Evolutionary conservation across 345 rosid genomes (phyloP).

Genomic region (Bruguiera parviflora): DNA sequence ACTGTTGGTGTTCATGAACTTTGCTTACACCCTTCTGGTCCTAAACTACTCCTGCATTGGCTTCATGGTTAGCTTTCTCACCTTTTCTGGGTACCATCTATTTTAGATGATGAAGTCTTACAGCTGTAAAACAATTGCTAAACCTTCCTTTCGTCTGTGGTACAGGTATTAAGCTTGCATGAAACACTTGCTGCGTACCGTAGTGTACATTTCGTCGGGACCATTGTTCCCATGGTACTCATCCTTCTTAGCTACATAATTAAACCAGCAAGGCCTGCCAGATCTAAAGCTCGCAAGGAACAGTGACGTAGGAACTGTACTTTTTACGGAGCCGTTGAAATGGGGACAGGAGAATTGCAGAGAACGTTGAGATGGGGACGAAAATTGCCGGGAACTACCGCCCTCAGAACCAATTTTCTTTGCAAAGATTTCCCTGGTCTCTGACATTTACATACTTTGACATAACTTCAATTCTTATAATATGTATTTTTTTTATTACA

Average conservation of each 20-base stretch:
- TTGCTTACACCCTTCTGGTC: conserved; percentile 64
- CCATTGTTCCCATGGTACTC: conserved; percentile 57
- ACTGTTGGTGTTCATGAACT: conserved; percentile 44
- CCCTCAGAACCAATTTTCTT: conserved; percentile 1
- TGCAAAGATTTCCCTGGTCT: background rate
- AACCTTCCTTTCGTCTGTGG: background rate
- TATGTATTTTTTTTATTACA: no score
- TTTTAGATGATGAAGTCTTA: background rate
- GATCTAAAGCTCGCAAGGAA: conserved; percentile 58
- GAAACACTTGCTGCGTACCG: conserved; percentile 67
- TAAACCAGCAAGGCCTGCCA: conserved; percentile 62
- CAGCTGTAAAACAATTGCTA: conserved; percentile 2
- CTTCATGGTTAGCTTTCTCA: conserved; percentile 63
- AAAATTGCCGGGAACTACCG: conserved; percentile 4
- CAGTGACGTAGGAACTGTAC: conserved; percentile 34
- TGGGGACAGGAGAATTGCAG: conserved; percentile 6
- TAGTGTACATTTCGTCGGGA: conserved; percentile 80
- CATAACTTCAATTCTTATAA: no score
- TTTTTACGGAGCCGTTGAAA: conserved; percentile 5
- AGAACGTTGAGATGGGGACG: conserved; percentile 3
- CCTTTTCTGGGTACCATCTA: background rate
- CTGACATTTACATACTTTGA: conserved; percentile 1
- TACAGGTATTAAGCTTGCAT: conserved; percentile 74
- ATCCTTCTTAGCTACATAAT: conserved; percentile 59
- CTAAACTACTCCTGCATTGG: conserved; percentile 84